These are phyloP conservation scores for Setomelanomma holmii DNA, from an alignment of 2,329 filamentous ascomycete species.

Conservation along the genomic window DNA sequence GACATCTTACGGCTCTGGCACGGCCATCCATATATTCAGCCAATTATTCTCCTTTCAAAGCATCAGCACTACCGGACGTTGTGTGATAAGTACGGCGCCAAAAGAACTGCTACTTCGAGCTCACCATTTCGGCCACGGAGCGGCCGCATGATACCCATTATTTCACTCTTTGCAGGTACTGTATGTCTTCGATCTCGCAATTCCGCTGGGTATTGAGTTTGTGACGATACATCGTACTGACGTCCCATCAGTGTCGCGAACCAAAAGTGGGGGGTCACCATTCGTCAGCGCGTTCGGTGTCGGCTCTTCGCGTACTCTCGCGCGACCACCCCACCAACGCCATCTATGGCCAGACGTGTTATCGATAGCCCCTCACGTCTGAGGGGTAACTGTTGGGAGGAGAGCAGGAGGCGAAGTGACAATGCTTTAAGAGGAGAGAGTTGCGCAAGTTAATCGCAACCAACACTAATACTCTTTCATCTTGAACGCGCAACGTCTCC, in stretches of 20 bases:
- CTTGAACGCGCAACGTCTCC: background rate
- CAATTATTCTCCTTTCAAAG: no score
- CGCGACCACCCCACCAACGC: slow-evolving; percentile 12
- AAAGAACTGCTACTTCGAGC: no score
- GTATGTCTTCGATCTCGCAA: no score
- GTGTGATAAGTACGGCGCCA: no score
- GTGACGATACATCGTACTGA: background rate
- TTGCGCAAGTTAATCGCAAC: no score
- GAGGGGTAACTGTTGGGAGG: background rate
- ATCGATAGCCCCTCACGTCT: slow-evolving; percentile 1
- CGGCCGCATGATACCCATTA: no score
- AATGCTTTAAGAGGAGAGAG: background rate
- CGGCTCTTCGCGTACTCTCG: background rate
- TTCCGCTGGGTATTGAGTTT: background rate
- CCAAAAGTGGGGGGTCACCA: background rate
- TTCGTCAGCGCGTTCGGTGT: background rate
- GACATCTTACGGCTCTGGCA: no score
- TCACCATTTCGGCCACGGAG: no score
- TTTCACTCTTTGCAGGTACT: no score
- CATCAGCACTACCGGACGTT: no score
- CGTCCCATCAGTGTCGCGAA: background rate
- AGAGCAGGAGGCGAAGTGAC: background rate
- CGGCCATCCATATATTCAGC: no score
- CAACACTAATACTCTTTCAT: background rate
- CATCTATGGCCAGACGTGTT: slow-evolving; percentile 5